Evolutionary conservation across 352 stramenopile genomes (phyloP).

Genomic region (Phytophthora pseudosyringae): DNA sequence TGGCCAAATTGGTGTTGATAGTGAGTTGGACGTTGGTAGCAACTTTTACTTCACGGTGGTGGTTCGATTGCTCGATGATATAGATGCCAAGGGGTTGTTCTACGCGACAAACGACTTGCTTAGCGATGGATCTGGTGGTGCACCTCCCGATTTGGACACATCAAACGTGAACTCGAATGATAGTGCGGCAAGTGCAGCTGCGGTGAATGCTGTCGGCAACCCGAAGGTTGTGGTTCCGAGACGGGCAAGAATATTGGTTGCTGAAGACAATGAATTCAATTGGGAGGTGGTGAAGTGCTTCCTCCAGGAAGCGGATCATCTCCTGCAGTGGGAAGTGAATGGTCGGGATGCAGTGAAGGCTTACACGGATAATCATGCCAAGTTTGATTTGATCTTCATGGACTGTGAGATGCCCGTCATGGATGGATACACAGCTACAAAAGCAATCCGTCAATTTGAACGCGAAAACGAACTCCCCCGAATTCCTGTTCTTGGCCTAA

Average conservation of each 20-base stretch:
- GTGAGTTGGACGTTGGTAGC: slow-evolving; percentile 73
- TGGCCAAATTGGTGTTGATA: slow-evolving; percentile 87
- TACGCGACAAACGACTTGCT: slow-evolving; percentile 65
- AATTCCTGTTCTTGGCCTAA: slow-evolving; percentile 74
- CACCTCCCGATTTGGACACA: slow-evolving; percentile 22
- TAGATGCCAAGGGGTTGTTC: slow-evolving; percentile 47
- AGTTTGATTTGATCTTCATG: slow-evolving; percentile 82
- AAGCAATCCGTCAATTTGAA: slow-evolving; percentile 68
- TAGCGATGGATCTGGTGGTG: slow-evolving; percentile 26
- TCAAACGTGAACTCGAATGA: slow-evolving; percentile 55
- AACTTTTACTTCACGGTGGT: slow-evolving; percentile 89
- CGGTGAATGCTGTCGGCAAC: slow-evolving; percentile 33
- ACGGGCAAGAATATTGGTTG: slow-evolving; percentile 71
- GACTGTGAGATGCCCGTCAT: slow-evolving; percentile 87
- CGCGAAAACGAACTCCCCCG: slow-evolving; percentile 61
- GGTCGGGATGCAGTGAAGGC: slow-evolving; percentile 66
- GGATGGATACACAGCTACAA: slow-evolving; percentile 78
- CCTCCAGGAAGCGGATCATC: slow-evolving; percentile 72
- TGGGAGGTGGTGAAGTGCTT: slow-evolving; percentile 84
- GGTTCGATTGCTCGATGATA: slow-evolving; percentile 65
- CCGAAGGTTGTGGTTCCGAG: slow-evolving; percentile 51
- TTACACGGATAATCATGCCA: slow-evolving; percentile 52
- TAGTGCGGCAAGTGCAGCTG: slow-evolving; percentile 42
- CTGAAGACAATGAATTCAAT: slow-evolving; percentile 84
- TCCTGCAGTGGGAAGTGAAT: slow-evolving; percentile 78